phyloP scores from a whole-genome alignment of 208 protist genomes.

The Wallacemonas sp. region DNA sequence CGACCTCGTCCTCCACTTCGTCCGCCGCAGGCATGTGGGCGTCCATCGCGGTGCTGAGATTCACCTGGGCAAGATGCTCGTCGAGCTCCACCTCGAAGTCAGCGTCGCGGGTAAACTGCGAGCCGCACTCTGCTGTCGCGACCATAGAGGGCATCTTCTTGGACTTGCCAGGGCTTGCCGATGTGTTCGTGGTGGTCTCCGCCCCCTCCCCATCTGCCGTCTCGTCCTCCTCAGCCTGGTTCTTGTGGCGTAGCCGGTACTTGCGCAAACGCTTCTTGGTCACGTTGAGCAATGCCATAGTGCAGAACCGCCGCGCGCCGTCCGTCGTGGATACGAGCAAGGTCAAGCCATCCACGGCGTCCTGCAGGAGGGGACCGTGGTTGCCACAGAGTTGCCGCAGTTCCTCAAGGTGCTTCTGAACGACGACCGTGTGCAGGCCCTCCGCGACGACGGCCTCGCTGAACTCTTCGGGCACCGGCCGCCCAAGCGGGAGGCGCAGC shows the following conservation, averaged over 20 bases:
- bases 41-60: slow-evolving; percentile 3
- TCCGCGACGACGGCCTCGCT: slow-evolving; percentile 11
- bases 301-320: slow-evolving; percentile 46
- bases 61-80: slow-evolving; percentile 2
- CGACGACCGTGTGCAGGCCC: slow-evolving; percentile 28
- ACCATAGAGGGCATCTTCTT: background rate
- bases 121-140: background rate
- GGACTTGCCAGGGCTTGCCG: too few relatives aligned
- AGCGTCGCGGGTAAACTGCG: slow-evolving; percentile 4
- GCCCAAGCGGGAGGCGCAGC: slow-evolving; percentile 59
- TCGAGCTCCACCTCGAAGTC: slow-evolving; percentile 17
- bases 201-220: background rate
- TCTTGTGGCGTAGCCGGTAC: slow-evolving; percentile 11
- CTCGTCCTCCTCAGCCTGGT: background rate
- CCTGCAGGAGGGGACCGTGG: slow-evolving; percentile 51
- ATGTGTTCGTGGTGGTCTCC: background rate
- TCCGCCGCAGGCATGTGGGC: too few relatives aligned
- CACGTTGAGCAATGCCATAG: slow-evolving; percentile 42
- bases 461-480: slow-evolving; percentile 12
- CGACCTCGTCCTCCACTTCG: too few relatives aligned
- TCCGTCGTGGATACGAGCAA: slow-evolving; percentile 43
- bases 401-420: slow-evolving; percentile 47
- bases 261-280: slow-evolving; percentile 44
- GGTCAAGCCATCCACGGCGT: slow-evolving; percentile 43
- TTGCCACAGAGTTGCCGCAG: slow-evolving; percentile 40